These are phyloP conservation scores for Gymnopus androsaceus DNA, from an alignment of 1,284 basidiomycete species.

Conservation along the genomic window DNA sequence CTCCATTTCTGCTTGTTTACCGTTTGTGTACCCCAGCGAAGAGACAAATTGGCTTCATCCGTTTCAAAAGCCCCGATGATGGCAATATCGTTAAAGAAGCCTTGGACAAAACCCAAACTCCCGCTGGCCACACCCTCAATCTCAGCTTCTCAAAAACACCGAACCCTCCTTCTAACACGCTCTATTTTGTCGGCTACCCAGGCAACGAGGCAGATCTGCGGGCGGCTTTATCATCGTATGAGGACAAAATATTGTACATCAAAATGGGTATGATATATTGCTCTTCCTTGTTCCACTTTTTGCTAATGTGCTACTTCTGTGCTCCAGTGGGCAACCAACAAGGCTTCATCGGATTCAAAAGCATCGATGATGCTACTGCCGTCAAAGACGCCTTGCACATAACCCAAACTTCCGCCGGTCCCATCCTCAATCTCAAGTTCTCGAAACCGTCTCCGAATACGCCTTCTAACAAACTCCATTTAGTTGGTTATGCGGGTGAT, in stretches of 20 bases:
- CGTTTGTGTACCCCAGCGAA: too few species aligned
- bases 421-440: conserved; percentile 29
- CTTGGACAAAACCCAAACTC: too few species aligned
- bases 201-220: conserved; percentile 32
- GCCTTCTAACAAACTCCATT: too few species aligned
- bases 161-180: conserved; percentile 34
- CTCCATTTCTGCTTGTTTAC: too few species aligned
- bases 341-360: conserved; percentile 42
- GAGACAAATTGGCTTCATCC: too few species aligned
- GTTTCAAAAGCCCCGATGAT: too few species aligned
- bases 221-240: conserved; percentile 15
- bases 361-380: conserved; percentile 33
- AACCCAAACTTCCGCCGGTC: conserved; percentile 23
- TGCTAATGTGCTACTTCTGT: conserved; percentile 2
- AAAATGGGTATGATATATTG: neutral
- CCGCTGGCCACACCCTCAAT: too few species aligned
- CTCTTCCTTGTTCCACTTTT: neutral
- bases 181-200: conserved; percentile 40
- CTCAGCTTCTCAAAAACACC: too few species aligned
- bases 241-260: neutral
- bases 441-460: too few species aligned
- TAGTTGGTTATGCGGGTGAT: too few species aligned
- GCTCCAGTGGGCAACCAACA: conserved; percentile 33
- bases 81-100: too few species aligned
- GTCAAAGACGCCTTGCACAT: conserved; percentile 35